These are phyloP conservation scores for Sugiyamaella castrensis DNA, from an alignment of 1,139 yeast genomes.

Conservation along the genomic window DNA sequence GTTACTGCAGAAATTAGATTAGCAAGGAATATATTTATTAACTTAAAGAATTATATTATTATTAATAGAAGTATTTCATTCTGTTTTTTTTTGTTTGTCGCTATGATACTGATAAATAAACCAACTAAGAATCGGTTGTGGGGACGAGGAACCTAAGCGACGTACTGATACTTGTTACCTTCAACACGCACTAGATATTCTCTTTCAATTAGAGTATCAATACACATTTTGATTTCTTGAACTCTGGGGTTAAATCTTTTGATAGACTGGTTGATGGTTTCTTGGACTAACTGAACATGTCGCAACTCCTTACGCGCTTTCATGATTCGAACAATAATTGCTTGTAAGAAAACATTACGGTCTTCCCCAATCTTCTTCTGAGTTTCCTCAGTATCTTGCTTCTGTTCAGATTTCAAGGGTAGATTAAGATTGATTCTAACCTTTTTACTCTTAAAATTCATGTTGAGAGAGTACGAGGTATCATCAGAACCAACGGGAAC, in stretches of 20 bases:
- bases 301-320: conserved; percentile 80
- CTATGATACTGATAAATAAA: neutral
- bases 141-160: conserved; percentile 48
- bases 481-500: conserved; percentile 36
- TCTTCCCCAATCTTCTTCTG: conserved; percentile 84
- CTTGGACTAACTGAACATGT: conserved; percentile 80
- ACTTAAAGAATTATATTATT: neutral
- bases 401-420: conserved; percentile 74
- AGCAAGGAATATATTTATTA: conserved; percentile 1
- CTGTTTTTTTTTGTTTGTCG: no score
- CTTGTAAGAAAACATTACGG: conserved; percentile 81
- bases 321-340: conserved; percentile 95
- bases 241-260: conserved; percentile 83
- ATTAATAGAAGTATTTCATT: conserved; percentile 1
- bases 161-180: conserved; percentile 72
- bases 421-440: conserved; percentile 80
- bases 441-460: conserved; percentile 82
- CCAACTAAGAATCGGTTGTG: neutral
- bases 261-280: conserved; percentile 82
- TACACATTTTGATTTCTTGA: conserved; percentile 81
- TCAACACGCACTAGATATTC: conserved; percentile 80
- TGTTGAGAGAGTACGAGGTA: conserved; percentile 69
- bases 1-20: neutral
- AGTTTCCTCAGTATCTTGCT: conserved; percentile 77
- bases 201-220: conserved; percentile 80